Conservation (phyloP, 495 filamentous ascomycete species). For the Annulohypoxylon stygium region DNA sequence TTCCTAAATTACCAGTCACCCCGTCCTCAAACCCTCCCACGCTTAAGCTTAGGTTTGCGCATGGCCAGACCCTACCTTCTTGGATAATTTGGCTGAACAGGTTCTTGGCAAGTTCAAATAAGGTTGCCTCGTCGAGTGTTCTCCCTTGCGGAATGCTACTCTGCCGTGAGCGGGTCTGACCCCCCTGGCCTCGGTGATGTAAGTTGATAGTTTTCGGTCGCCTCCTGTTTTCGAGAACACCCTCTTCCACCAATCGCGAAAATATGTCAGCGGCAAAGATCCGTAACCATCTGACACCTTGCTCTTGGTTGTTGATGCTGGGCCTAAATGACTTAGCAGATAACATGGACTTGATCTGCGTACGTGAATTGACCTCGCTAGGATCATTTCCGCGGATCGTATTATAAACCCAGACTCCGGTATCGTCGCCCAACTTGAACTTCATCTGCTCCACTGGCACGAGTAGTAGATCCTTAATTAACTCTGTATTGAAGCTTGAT, state of each 20-base stretch:
- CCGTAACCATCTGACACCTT: slow-evolving; percentile 86
- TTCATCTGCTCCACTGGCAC: slow-evolving; percentile 84
- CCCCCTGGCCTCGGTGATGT: slow-evolving; percentile 75
- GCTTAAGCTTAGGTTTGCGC: slow-evolving; percentile 83
- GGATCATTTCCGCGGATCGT: slow-evolving; percentile 86
- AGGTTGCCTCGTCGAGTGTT: slow-evolving; percentile 74
- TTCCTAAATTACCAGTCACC: slow-evolving; percentile 83
- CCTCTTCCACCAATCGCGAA: slow-evolving; percentile 89
- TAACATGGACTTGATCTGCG: slow-evolving; percentile 97
- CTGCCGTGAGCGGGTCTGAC: slow-evolving; percentile 78
- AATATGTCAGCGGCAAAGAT: slow-evolving; percentile 96
- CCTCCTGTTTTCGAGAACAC: slow-evolving; percentile 87
- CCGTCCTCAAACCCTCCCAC: slow-evolving; percentile 94
- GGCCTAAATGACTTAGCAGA: slow-evolving; percentile 96
- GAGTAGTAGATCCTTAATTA: slow-evolving; percentile 78
- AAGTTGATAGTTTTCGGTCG: slow-evolving; percentile 87
- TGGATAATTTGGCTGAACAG: slow-evolving; percentile 80
- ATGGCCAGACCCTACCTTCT: slow-evolving; percentile 88
- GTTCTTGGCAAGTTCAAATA: slow-evolving; percentile 82
- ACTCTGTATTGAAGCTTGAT: slow-evolving; percentile 81
- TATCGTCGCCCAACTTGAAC: slow-evolving; percentile 84
- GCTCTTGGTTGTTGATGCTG: slow-evolving; percentile 80
- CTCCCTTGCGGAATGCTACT: slow-evolving; percentile 82
- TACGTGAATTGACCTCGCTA: slow-evolving; percentile 91
- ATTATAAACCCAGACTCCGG: slow-evolving; percentile 87